These are phyloP conservation scores for Sicyos baderoa DNA, from an alignment of 306 rosid species.

Conservation along the genomic window DNA sequence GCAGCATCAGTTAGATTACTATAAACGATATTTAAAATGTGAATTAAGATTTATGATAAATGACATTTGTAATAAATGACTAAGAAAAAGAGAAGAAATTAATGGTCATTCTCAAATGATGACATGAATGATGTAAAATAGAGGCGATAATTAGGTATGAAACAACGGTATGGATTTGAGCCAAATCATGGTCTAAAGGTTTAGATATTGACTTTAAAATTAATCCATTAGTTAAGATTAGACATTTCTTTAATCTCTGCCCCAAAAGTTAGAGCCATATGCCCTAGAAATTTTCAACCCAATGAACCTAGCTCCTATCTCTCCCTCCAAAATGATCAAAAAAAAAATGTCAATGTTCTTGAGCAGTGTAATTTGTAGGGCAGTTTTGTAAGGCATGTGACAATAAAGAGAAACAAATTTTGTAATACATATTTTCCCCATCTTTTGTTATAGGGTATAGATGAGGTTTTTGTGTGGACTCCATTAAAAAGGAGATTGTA, in stretches of 20 bases:
- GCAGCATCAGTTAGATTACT: too few species aligned
- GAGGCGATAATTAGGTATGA: too few species aligned
- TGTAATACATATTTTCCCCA: background rate
- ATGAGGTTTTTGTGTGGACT: conserved; percentile 9
- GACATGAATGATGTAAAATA: too few species aligned
- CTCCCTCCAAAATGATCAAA: background rate
- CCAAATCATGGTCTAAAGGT: too few species aligned
- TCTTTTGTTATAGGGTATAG: background rate
- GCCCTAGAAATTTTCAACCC: background rate
- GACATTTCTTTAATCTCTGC: background rate
- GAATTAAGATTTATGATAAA: too few species aligned
- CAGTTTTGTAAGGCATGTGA: conserved; percentile 24
- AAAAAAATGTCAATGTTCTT: conserved; percentile 26
- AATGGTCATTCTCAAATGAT: too few species aligned
- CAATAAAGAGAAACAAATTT: conserved; percentile 21
- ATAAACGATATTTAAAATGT: too few species aligned
- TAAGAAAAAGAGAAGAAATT: too few species aligned
- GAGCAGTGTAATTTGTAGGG: conserved; percentile 40
- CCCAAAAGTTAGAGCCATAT: conserved; percentile 1
- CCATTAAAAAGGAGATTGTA: conserved; percentile 18
- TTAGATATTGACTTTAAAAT: background rate
- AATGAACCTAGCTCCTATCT: background rate
- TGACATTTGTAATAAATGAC: too few species aligned
- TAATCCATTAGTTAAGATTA: background rate
- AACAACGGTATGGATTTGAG: too few species aligned